Percentiles rank a stretch among this genome's conserved stretches.
Conservation (phyloP, 2,329 filamentous ascomycete genomes). For the Trichoderma lentiforme region DNA sequence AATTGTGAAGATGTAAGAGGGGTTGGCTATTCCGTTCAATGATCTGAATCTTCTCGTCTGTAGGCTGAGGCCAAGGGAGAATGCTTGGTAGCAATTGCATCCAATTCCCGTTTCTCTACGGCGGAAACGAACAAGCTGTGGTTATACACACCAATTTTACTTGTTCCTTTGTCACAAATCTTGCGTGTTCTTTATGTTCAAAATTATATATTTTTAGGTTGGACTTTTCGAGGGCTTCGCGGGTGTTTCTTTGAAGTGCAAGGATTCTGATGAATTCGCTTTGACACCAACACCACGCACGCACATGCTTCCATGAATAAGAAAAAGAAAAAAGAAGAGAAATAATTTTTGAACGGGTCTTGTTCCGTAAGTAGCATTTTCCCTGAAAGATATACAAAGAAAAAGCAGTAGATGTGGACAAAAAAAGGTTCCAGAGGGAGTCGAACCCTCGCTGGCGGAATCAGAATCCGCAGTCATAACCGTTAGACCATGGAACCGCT, state of each 20-base stretch:
- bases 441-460: conserved; percentile 21
- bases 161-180: not conserved
- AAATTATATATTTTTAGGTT: not conserved
- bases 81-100: not conserved
- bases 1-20: not conserved
- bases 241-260: not conserved
- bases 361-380: not conserved
- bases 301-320: not conserved
- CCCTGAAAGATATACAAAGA: not conserved
- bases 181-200: not conserved
- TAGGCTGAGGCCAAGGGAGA: not conserved
- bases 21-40: not conserved
- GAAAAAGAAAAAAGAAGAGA: not conserved
- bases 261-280: not conserved
- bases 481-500: conserved; percentile 19
- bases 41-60: not conserved
- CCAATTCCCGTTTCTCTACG: not conserved
- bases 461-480: conserved; percentile 21
- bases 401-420: not conserved
- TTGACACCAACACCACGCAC: not conserved
- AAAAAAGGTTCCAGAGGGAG: conserved; percentile 19
- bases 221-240: not conserved
- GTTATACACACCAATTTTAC: not conserved
- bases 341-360: not conserved
- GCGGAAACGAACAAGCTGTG: not conserved